These are phyloP conservation scores for Pisolithus orientalis DNA, from an alignment of 768 basidiomycete species.

Conservation along the genomic window DNA sequence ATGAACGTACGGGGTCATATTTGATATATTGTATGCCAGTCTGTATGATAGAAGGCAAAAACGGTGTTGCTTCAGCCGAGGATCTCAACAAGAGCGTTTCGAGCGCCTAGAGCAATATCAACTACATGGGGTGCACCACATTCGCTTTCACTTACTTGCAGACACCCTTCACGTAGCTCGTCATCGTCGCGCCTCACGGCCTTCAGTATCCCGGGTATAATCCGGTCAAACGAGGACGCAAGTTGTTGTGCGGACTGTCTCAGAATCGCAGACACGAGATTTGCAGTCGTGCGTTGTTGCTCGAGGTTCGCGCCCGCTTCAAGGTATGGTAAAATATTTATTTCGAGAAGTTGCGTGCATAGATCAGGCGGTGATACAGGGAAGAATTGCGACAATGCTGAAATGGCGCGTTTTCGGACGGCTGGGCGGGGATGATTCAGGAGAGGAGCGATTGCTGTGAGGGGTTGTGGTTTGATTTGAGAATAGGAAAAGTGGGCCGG, in stretches of 20 bases:
- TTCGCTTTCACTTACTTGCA: constrained; percentile 48
- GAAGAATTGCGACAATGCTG: constrained; percentile 79
- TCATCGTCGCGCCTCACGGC: constrained; percentile 73
- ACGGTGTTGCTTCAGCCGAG: constrained; percentile 74
- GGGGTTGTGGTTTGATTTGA: constrained; percentile 49
- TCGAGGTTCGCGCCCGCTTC: constrained; percentile 47
- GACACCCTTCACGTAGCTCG: constrained; percentile 71
- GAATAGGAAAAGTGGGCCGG: constrained; percentile 57
- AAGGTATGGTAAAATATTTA: constrained; percentile 57
- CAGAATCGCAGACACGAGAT: constrained; percentile 74
- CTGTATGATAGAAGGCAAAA: constrained; percentile 61
- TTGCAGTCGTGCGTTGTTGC: constrained; percentile 71
- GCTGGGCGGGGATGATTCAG: constrained; percentile 74
- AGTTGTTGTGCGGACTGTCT: constrained; percentile 67
- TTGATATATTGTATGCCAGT: constrained; percentile 76
- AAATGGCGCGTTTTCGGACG: constrained; percentile 89
- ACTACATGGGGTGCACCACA: not conserved
- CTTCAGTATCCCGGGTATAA: constrained; percentile 67
- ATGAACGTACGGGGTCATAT: constrained; percentile 71
- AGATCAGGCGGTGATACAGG: constrained; percentile 60
- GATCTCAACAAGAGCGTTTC: constrained; percentile 82
- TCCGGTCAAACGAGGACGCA: constrained; percentile 48
- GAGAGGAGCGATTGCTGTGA: constrained; percentile 63
- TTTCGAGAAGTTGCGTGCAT: constrained; percentile 54
- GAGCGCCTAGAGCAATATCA: constrained; percentile 50